Conservation (phyloP, 2,329 filamentous ascomycete genomes). For the Xylaria sp. region DNA sequence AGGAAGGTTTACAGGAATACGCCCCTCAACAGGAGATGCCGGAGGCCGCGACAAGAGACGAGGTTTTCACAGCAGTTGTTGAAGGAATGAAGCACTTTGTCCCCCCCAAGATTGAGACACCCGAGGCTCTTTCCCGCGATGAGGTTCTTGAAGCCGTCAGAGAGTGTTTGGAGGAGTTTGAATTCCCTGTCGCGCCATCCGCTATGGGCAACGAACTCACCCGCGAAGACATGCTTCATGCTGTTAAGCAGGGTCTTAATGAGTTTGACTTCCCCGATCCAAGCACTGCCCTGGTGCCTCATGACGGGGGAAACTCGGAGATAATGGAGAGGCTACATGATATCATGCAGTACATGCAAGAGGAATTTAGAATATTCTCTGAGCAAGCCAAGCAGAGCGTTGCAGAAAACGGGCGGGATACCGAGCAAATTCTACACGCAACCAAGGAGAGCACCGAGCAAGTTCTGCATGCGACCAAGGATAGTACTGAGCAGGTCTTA, state of each 20-base stretch:
- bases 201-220: constrained; percentile 65
- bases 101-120: constrained; percentile 75
- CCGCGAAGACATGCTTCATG: constrained; percentile 70
- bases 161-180: constrained; percentile 87
- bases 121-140: constrained; percentile 77
- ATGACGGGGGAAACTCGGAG: constrained; percentile 58
- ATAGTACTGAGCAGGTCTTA: constrained; percentile 83
- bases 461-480: constrained; percentile 85
- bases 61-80: constrained; percentile 86
- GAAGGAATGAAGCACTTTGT: constrained; percentile 84
- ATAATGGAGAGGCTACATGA: constrained; percentile 69
- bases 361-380: constrained; percentile 68
- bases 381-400: constrained; percentile 80
- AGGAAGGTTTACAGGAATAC: constrained; percentile 85
- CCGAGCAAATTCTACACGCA: constrained; percentile 89
- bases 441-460: constrained; percentile 92
- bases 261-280: constrained; percentile 50
- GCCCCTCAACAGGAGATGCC: constrained; percentile 63
- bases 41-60: constrained; percentile 77
- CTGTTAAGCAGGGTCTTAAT: constrained; percentile 69
- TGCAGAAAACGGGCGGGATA: constrained; percentile 80
- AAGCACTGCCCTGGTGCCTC: constrained; percentile 55
- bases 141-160: constrained; percentile 86
- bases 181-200: constrained; percentile 73
- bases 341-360: constrained; percentile 68